Conservation (phyloP, 768 basidiomycete species). For the Candolleomyces aberdarensis region DNA sequence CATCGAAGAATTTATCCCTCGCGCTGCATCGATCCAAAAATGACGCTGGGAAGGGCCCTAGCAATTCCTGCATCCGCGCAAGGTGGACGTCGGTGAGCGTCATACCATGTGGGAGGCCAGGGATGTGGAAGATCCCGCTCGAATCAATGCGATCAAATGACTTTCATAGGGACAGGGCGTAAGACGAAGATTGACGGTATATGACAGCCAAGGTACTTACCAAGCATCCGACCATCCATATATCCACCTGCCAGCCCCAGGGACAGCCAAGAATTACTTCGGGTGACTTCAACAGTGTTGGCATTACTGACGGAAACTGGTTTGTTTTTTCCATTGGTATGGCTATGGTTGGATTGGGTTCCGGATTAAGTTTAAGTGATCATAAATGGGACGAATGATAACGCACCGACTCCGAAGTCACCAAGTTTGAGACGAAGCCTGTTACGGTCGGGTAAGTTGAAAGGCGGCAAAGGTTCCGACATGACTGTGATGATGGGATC, state of each 20-base stretch:
- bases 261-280: constrained; percentile 21
- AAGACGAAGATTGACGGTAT: neutral
- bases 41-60: constrained; percentile 16
- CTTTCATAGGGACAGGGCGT: constrained; percentile 9
- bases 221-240: constrained; percentile 25
- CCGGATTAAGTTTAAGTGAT: neutral
- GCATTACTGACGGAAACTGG: neutral
- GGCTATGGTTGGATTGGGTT: no score
- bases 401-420: constrained; percentile 19
- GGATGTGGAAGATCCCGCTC: neutral
- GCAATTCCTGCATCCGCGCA: constrained; percentile 14
- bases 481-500: constrained; percentile 21
- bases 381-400: neutral
- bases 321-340: neutral
- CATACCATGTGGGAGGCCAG: neutral
- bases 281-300: constrained; percentile 15
- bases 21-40: constrained; percentile 16
- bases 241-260: constrained; percentile 20
- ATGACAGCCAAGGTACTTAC: constrained; percentile 10
- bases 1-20: constrained; percentile 14
- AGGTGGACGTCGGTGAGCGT: constrained; percentile 10
- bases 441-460: constrained; percentile 6
- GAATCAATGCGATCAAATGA: neutral
- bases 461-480: constrained; percentile 23
- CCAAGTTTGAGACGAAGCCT: constrained; percentile 16